phyloP scores from a whole-genome alignment of 2,329 filamentous ascomycete genomes.

The Pestalotiopsis sp. region DNA sequence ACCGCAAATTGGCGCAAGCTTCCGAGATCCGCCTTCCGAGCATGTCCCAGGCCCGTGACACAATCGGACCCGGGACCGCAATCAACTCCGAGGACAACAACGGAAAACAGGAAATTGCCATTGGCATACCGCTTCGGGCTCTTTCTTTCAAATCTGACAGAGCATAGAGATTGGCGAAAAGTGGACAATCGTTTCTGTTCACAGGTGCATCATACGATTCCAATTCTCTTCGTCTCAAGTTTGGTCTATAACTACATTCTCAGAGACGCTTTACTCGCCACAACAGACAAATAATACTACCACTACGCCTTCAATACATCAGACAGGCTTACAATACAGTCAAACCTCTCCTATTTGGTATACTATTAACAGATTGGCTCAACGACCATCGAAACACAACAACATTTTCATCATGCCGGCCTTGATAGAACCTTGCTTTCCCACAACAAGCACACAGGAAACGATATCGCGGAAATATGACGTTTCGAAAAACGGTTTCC shows the following conservation, averaged over 20 bases:
- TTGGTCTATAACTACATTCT: neutral
- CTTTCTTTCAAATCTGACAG: neutral
- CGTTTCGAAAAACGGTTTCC: slow-evolving; percentile 68
- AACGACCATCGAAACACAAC: neutral
- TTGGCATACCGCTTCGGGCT: neutral
- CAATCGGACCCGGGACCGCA: neutral
- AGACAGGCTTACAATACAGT: neutral
- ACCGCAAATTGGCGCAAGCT: neutral
- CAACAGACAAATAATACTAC: neutral
- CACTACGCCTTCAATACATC: neutral
- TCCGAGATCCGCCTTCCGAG: slow-evolving; percentile 6
- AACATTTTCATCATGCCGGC: slow-evolving; percentile 6
- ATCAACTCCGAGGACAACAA: neutral
- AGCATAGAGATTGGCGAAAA: neutral
- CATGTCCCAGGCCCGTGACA: neutral
- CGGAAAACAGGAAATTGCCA: neutral
- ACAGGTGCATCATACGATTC: neutral
- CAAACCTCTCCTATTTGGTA: neutral
- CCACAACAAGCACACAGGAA: neutral
- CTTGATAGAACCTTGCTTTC: neutral
- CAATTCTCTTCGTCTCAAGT: neutral
- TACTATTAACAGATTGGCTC: neutral
- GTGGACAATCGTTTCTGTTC: neutral
- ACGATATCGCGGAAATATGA: slow-evolving; percentile 35
- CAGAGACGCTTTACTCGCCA: neutral